phyloP scores from a whole-genome alignment of 2,329 filamentous ascomycete species.

The Chaetomium sp. region DNA sequence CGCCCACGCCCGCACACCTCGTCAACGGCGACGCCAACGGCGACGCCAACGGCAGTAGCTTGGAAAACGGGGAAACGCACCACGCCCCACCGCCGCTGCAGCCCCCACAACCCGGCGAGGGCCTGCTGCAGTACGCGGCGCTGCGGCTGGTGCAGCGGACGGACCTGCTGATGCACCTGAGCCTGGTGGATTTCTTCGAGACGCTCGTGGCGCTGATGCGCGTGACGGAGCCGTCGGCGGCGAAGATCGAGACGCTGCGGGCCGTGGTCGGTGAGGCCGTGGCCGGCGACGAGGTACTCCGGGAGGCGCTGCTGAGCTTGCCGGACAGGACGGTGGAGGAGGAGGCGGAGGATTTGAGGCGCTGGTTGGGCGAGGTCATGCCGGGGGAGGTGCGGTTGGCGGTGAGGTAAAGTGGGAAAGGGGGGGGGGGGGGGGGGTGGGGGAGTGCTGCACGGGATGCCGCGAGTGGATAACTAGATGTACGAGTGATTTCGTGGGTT shows the following conservation, averaged over 20 bases:
- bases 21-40: constrained; percentile 30
- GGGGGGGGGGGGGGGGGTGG: constrained; percentile 7
- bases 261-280: constrained; percentile 47
- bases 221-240: constrained; percentile 38
- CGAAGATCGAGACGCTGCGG: constrained; percentile 45
- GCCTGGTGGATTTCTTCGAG: constrained; percentile 57
- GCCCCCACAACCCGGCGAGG: constrained; percentile 41
- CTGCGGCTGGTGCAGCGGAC: constrained; percentile 54
- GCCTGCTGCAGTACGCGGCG: constrained; percentile 55
- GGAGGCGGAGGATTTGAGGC: constrained; percentile 51
- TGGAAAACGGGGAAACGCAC: not conserved
- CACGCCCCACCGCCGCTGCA: not conserved
- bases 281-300: constrained; percentile 44
- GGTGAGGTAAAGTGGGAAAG: constrained; percentile 32
- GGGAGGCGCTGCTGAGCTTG: constrained; percentile 45
- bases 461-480: not conserved
- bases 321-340: constrained; percentile 55
- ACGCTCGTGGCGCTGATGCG: constrained; percentile 52
- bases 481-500: not conserved
- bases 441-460: not conserved
- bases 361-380: constrained; percentile 49
- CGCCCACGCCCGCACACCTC: constrained; percentile 17
- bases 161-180: constrained; percentile 55
- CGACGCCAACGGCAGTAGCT: not conserved
- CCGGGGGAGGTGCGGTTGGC: constrained; percentile 35